A percentile compares a stretch with the other conserved stretches of the same genome.
Conservation (phyloP, 2,329 filamentous ascomycete species). For the Colletotrichum lini region DNA sequence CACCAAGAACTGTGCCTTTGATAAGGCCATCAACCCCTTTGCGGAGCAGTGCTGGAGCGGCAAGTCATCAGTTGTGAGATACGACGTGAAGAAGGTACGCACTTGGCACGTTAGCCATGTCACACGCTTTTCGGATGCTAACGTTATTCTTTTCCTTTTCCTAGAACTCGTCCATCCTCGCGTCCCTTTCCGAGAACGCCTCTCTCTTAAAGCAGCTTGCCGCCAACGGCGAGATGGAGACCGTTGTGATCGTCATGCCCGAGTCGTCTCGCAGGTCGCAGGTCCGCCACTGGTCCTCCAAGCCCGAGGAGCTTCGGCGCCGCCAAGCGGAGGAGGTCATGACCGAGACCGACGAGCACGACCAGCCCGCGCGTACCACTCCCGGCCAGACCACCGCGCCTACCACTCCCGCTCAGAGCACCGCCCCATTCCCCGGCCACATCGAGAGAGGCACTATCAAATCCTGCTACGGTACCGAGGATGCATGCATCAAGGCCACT, state of each 20-base stretch:
- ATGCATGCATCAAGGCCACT: slow-evolving; percentile 78
- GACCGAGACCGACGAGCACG: slow-evolving; percentile 46
- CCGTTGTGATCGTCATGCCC: slow-evolving; percentile 69
- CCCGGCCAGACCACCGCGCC: background rate
- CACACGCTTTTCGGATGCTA: background rate
- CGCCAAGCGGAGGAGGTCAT: slow-evolving; percentile 66
- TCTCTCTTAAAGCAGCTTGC: slow-evolving; percentile 62
- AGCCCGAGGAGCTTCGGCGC: slow-evolving; percentile 61
- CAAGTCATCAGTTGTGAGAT: slow-evolving; percentile 59
- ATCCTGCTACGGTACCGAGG: slow-evolving; percentile 80
- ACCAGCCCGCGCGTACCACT: slow-evolving; percentile 41
- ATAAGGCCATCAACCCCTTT: slow-evolving; percentile 59
- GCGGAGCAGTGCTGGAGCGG: slow-evolving; percentile 62
- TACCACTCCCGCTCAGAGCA: slow-evolving; percentile 34
- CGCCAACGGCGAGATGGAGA: slow-evolving; percentile 66
- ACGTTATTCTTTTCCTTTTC: background rate
- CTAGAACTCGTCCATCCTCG: slow-evolving; percentile 54
- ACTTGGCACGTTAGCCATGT: too few species aligned
- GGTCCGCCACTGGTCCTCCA: slow-evolving; percentile 57
- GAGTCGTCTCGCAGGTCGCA: slow-evolving; percentile 57
- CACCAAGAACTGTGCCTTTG: slow-evolving; percentile 55
- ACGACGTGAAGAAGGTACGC: slow-evolving; percentile 60
- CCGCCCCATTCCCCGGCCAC: slow-evolving; percentile 52
- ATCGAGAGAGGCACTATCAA: slow-evolving; percentile 67
- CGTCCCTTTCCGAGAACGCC: slow-evolving; percentile 61